Conservation (phyloP, 164 flowering plant genomes). For the Dillenia suffruticosa region DNA sequence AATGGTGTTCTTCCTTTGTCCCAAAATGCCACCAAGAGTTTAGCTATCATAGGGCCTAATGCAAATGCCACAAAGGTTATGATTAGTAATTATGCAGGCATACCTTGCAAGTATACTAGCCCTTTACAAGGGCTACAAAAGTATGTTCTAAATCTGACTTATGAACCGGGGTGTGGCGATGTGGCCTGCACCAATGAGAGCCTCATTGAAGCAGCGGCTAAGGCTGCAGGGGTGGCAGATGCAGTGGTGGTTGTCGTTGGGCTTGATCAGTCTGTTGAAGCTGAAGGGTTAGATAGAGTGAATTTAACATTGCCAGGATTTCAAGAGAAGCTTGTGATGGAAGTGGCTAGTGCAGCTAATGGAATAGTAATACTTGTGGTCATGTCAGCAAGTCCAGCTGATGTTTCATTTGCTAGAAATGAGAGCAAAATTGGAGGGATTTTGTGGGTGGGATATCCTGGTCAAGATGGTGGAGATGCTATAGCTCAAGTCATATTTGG, state of each 20-base stretch:
- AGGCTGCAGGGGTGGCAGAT: slow-evolving; percentile 42
- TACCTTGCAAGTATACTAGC: slow-evolving; percentile 51
- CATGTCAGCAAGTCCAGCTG: slow-evolving; percentile 71
- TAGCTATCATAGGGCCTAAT: slow-evolving; percentile 68
- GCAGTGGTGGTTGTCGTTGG: slow-evolving; percentile 57
- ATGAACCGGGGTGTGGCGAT: slow-evolving; percentile 36
- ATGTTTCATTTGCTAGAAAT: slow-evolving; percentile 43
- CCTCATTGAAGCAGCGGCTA: slow-evolving; percentile 31
- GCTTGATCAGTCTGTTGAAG: slow-evolving; percentile 54
- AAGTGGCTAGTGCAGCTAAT: slow-evolving; percentile 33
- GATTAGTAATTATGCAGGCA: slow-evolving; percentile 70
- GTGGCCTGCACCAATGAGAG: slow-evolving; percentile 31
- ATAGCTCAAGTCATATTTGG: slow-evolving; percentile 65
- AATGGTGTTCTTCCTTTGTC: slow-evolving; percentile 43
- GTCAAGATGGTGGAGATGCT: slow-evolving; percentile 72
- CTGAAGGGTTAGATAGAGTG: slow-evolving; percentile 50
- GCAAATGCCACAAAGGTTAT: slow-evolving; percentile 47
- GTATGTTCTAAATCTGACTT: slow-evolving; percentile 16
- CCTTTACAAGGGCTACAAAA: slow-evolving; percentile 49
- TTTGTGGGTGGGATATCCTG: slow-evolving; percentile 76
- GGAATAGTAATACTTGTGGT: slow-evolving; percentile 54
- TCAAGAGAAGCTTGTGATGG: slow-evolving; percentile 46
- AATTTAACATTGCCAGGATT: slow-evolving; percentile 57
- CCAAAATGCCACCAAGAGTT: slow-evolving; percentile 9
- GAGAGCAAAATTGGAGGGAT: slow-evolving; percentile 39